Conservation (phyloP, 352 stramenopile species). For the Globisporangium nunn region DNA sequence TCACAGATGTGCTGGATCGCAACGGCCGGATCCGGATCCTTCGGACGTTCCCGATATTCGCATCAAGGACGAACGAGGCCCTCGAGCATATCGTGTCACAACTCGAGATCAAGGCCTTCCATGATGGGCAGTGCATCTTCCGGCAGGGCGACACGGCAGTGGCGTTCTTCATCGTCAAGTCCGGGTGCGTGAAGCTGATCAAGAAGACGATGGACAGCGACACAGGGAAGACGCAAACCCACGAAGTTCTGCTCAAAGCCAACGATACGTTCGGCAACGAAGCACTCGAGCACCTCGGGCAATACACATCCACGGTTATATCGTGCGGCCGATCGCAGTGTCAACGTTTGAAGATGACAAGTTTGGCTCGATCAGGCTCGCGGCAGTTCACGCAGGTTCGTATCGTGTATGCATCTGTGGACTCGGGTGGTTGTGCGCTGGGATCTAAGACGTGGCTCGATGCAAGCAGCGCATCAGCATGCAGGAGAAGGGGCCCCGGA, state of each 20-base stretch:
- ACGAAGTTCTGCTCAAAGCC: constrained; percentile 54
- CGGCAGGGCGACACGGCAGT: constrained; percentile 40
- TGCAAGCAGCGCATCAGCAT: constrained; percentile 39
- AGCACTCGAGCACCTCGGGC: constrained; percentile 40
- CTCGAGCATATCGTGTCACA: constrained; percentile 67
- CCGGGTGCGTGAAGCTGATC: constrained; percentile 64
- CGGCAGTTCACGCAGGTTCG: constrained; percentile 51
- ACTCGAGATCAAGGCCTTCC: constrained; percentile 74
- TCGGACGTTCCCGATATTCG: constrained; percentile 44
- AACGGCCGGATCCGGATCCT: constrained; percentile 71
- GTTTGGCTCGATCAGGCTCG: constrained; percentile 39
- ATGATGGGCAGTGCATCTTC: constrained; percentile 58
- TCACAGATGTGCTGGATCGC: constrained; percentile 64
- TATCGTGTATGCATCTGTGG: not conserved
- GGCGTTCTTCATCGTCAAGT: constrained; percentile 77
- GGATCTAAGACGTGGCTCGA: not conserved
- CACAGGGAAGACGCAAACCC: constrained; percentile 24
- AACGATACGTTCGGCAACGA: constrained; percentile 74
- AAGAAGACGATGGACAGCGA: constrained; percentile 29
- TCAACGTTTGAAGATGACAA: constrained; percentile 51
- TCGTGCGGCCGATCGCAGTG: constrained; percentile 60
- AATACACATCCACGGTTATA: constrained; percentile 47
- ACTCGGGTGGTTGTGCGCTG: not conserved
- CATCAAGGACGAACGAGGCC: constrained; percentile 45
- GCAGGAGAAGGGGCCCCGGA: constrained; percentile 29